Conservation (phyloP, 106 monocot genomes). For the Vanilla planifolia region DNA sequence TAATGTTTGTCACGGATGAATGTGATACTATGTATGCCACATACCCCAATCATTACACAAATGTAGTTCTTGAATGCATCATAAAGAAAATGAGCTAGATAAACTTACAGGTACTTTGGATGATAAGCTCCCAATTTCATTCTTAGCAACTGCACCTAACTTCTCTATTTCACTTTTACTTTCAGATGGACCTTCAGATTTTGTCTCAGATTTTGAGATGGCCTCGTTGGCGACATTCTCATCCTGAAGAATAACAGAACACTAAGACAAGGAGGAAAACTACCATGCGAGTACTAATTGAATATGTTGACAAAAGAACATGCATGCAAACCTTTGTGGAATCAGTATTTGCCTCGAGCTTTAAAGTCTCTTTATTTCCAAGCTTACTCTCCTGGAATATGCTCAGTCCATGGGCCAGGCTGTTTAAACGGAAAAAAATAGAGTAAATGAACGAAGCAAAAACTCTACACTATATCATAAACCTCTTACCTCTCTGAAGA, state of each 20-base stretch:
- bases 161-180: slow-evolving; percentile 52
- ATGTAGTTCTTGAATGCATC: too few species aligned
- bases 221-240: slow-evolving; percentile 18
- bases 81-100: too few species aligned
- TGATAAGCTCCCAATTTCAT: slow-evolving; percentile 31
- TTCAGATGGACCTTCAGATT: slow-evolving; percentile 39
- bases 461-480: background rate
- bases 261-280: background rate
- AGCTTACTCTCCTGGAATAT: slow-evolving; percentile 72
- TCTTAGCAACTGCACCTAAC: slow-evolving; percentile 28
- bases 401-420: slow-evolving; percentile 69
- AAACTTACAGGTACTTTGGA: slow-evolving; percentile 55
- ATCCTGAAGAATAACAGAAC: slow-evolving; percentile 18
- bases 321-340: slow-evolving; percentile 30
- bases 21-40: too few species aligned
- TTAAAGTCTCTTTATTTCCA: slow-evolving; percentile 33
- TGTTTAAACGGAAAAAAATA: slow-evolving; percentile 22
- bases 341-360: slow-evolving; percentile 33
- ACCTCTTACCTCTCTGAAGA: slow-evolving; percentile 62
- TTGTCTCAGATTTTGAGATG: slow-evolving; percentile 34
- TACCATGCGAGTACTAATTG: background rate
- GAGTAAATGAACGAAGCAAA: slow-evolving; percentile 6
- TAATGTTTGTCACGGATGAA: too few species aligned
- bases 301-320: background rate
- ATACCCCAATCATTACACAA: too few species aligned